phyloP scores from a whole-genome alignment of 2,329 filamentous ascomycete species.

The Curvularia hawaiiensis region DNA sequence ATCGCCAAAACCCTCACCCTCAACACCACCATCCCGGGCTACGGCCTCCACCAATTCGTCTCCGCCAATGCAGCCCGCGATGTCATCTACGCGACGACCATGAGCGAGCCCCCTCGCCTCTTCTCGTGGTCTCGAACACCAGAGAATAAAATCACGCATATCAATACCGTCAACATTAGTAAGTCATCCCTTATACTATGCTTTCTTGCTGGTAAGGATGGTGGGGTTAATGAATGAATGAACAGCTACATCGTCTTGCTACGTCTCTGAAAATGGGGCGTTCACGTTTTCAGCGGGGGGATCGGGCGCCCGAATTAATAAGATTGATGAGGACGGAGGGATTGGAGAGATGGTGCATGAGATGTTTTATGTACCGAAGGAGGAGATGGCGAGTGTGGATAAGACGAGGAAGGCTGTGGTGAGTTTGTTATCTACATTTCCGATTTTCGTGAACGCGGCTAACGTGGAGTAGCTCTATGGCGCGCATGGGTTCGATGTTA shows the following conservation, averaged over 20 bases:
- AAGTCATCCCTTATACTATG: not conserved
- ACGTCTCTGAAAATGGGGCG: conserved; percentile 6
- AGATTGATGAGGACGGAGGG: conserved; percentile 6
- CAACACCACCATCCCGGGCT: conserved; percentile 7
- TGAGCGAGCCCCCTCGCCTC: conserved; percentile 8
- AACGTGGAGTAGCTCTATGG: not conserved
- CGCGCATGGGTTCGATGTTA: conserved; percentile 8
- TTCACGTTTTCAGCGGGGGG: conserved; percentile 7
- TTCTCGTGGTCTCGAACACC: conserved; percentile 6
- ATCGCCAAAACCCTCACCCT: conserved; percentile 5
- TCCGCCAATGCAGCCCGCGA: conserved; percentile 6
- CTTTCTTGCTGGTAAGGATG: too few species aligned
- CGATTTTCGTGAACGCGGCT: too few species aligned
- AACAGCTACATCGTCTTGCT: conserved; percentile 5
- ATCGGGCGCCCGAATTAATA: conserved; percentile 6
- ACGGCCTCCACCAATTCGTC: conserved; percentile 4
- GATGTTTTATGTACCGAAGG: conserved; percentile 6
- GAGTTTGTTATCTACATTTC: not conserved
- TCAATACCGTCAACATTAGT: conserved; percentile 6
- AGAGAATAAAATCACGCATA: conserved; percentile 6
- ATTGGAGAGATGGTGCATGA: not conserved
- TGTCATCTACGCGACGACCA: conserved; percentile 8
- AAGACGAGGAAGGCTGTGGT: conserved; percentile 6
- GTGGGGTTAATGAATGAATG: not conserved
- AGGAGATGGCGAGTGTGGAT: conserved; percentile 4